Conservation (phyloP, 1,284 basidiomycete genomes). For the Rhodotorula sp. region DNA sequence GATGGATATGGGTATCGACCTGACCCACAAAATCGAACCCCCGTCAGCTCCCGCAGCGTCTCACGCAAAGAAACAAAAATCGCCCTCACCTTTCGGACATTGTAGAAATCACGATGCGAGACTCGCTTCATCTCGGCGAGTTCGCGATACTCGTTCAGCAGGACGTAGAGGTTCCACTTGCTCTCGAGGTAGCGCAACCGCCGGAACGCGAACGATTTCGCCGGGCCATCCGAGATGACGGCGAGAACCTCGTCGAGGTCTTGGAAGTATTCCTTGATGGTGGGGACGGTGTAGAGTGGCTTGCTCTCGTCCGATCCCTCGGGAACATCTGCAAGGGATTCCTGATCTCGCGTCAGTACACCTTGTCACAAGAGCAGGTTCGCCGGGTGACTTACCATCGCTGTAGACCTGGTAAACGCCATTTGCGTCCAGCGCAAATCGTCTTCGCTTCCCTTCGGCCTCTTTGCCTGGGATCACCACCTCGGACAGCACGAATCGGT, state of each 20-base stretch:
- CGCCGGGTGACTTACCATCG: slow-evolving; percentile 10
- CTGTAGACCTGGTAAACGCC: slow-evolving; percentile 83
- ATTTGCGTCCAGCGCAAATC: slow-evolving; percentile 73
- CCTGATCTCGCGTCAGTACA: too few species aligned
- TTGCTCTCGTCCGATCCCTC: slow-evolving; percentile 39
- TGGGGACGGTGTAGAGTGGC: slow-evolving; percentile 76
- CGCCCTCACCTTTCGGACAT: slow-evolving; percentile 69
- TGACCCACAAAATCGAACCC: not conserved
- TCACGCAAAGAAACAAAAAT: not conserved
- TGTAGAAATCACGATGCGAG: slow-evolving; percentile 91
- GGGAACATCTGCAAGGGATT: slow-evolving; percentile 5
- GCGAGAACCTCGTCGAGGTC: slow-evolving; percentile 76
- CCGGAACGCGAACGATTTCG: slow-evolving; percentile 92
- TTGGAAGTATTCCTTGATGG: slow-evolving; percentile 88
- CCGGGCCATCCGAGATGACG: slow-evolving; percentile 61
- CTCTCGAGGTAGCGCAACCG: slow-evolving; percentile 89
- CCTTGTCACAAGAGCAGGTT: too few species aligned
- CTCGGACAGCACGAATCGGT: slow-evolving; percentile 62
- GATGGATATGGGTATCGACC: slow-evolving; percentile 97
- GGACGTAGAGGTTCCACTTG: slow-evolving; percentile 91
- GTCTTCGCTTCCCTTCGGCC: slow-evolving; percentile 50
- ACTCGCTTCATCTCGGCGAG: slow-evolving; percentile 93
- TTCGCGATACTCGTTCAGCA: slow-evolving; percentile 93
- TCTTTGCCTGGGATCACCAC: slow-evolving; percentile 60
- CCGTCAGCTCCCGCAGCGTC: not conserved